Base-by-base conservation (phyloP, 2,329 filamentous ascomycete genomes). In the Cryphonectria naterciae region DNA sequence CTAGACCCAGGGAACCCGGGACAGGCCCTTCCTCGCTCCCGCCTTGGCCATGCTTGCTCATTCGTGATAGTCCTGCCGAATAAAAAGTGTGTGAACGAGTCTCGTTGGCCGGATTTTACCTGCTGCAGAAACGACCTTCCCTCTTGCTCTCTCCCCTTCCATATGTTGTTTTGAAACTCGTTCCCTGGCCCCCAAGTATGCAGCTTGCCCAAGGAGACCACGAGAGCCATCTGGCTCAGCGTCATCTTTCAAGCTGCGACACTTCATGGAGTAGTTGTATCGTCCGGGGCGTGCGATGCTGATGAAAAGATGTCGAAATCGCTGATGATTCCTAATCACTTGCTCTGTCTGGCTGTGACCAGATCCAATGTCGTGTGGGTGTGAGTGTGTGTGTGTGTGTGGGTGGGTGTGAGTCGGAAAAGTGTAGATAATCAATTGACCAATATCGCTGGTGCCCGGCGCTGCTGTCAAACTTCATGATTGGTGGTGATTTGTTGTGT, bases 381-480 rank as follows among this genome's bases (percentile, higher is more conserved):
- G 46, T 49, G 46, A 0, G 46, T 49, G 19, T n/a, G 7, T 49
- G 46, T 49, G 46, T 49, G 46, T n/a, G 43, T 46, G 43, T 46
- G 43, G 22, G 19, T 43, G 41, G 19, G 43, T 22, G 46, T 49
- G 60, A 64, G 60, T 63, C 46, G 54, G 46, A 65, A 32, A 32
- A 46, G 64, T 11, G 49, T 43, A 49, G 35, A 68, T 52, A 49
- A 28, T 19, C 25, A 11, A 28, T 28, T 70, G 41, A 65, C 32
- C 60, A 41, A 68, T 52, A 66, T n/a, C 41, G 65, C 28, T 60
- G 58, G 25, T 35, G 49, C 61, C 68, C 22, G 65, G 52, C 37
- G 67, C 62, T 37, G 60, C 73, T 61, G 72, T 71, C 67, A 72
- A 74, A 74, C 71, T 73, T 73, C 75, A 72, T 73, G 73, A 75